A percentile compares a stretch with the other conserved stretches of the same genome.
Evolutionary conservation across 106 monocot genomes (phyloP).

Genomic region (Amphibolis antarctica): DNA sequence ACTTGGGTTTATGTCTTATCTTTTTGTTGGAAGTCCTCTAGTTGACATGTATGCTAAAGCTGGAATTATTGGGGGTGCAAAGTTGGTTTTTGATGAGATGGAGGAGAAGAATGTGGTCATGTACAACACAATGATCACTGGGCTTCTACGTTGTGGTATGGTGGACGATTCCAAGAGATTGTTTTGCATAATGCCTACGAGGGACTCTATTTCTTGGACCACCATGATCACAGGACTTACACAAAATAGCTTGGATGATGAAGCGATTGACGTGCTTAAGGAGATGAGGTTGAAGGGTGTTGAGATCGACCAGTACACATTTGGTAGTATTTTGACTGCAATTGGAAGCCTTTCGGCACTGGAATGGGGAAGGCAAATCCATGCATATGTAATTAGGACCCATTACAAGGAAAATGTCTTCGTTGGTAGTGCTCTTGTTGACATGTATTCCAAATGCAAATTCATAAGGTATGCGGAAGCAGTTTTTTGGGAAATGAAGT

Average conservation of each 20-base stretch:
- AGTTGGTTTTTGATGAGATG: conserved; percentile 41
- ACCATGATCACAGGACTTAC: conserved; percentile 54
- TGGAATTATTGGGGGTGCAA: conserved; percentile 31
- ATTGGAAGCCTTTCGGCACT: conserved; percentile 51
- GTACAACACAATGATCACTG: conserved; percentile 68
- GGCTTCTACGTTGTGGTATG: conserved; percentile 46
- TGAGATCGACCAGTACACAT: conserved; percentile 62
- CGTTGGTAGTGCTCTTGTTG: conserved; percentile 68
- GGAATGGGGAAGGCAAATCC: conserved; percentile 44
- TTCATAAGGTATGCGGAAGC: conserved; percentile 29
- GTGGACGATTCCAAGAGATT: conserved; percentile 47
- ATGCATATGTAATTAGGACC: conserved; percentile 47
- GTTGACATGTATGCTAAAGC: conserved; percentile 59
- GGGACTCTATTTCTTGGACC: conserved; percentile 67
- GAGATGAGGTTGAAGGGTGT: conserved; percentile 44
- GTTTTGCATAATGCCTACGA: conserved; percentile 45
- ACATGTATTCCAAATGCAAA: conserved; percentile 80
- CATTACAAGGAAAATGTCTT: conserved; percentile 42
- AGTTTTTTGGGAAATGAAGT: conserved; percentile 37
- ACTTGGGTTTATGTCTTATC: conserved; percentile 32
- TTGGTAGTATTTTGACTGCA: conserved; percentile 58
- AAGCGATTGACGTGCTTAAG: conserved; percentile 35
- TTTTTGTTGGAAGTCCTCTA: conserved; percentile 71
- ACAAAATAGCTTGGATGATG: conserved; percentile 29
- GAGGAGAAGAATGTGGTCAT: conserved; percentile 48